Evolutionary conservation across 352 stramenopile species (phyloP), one percentile per base, ranked within the genome.

Genomic region (Blastocystis sp.): DNA sequence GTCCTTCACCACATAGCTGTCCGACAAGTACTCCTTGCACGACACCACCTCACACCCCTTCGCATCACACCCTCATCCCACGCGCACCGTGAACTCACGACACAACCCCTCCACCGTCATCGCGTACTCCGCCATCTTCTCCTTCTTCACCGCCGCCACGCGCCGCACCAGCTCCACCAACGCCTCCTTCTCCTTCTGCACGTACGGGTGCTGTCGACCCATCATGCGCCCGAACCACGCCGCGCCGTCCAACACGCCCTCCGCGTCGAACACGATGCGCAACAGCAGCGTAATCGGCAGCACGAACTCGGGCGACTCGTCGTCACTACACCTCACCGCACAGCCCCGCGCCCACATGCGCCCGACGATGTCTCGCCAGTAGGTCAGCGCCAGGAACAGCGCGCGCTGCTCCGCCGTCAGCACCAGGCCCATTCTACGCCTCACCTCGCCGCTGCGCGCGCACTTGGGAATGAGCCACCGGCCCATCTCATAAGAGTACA

Each of bases 61-160:
- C 34, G 0, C 19, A 10, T 84, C 14, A 66, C 38, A 54, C 10
- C 28, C 57, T 24, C n/a, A 48, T 1, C 3, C 10, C 9, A 84
- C n/a, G 4, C 21, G 21, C 11, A 84, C 74, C 24, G 34, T 40
- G n/a, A 28, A 42, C 38, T 69, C 43, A 3, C 60, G 74, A 10
- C 14, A 28, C 0, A 42, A 34, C 61, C 69, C 74, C 40, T 84
- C 74, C 10, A 84, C 74, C 6, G 69, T 42, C 57, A 70, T 63
- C 24, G 74, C 74, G n/a, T 68, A 84, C 34, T 57, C 74, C 2
- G 74, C 74, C 74, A 84, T 84, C n/a, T 84, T 84, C 1, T 54
- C 74, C 11, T 61, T 48, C 28, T 84, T 84, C 54, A 84, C 57
- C 21, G 68, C 34, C 34, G n/a, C 21, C 38, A 84, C 74, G 45